A percentile compares a stretch with the other conserved stretches of the same genome.
Evolutionary conservation across 2,329 filamentous ascomycete species (phyloP).

Genomic region (Davidsoniella australis): DNA sequence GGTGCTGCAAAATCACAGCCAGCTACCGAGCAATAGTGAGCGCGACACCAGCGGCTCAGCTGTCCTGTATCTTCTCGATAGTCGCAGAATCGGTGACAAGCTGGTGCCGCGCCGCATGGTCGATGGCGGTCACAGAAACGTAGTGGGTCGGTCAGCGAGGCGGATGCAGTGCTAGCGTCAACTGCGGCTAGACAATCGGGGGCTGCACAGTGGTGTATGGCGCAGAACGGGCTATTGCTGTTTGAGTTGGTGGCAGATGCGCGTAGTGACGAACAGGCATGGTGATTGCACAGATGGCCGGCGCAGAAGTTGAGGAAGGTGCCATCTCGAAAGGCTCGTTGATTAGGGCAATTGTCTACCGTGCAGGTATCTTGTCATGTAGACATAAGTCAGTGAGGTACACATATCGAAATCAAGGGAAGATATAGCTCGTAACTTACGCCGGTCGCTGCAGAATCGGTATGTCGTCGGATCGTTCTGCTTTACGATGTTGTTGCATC

Average conservation of each 20-base stretch:
- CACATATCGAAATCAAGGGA: background rate
- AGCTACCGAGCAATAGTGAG: constrained; percentile 13
- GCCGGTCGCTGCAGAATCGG: constrained; percentile 14
- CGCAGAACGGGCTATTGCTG: constrained; percentile 11
- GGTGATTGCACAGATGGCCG: constrained; percentile 16
- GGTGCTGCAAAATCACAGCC: constrained; percentile 12
- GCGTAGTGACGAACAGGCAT: constrained; percentile 11
- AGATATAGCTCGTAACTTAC: constrained; percentile 10
- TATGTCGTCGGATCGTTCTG: constrained; percentile 14
- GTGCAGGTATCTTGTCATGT: constrained; percentile 15
- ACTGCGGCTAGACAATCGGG: constrained; percentile 13
- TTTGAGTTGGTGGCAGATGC: too few species aligned
- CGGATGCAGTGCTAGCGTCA: background rate
- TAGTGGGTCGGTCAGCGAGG: constrained; percentile 10
- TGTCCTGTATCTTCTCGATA: background rate
- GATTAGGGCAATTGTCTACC: constrained; percentile 12
- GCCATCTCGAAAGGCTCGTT: constrained; percentile 1
- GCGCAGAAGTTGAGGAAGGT: constrained; percentile 13
- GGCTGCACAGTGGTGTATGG: constrained; percentile 14
- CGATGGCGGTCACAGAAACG: constrained; percentile 17
- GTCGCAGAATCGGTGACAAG: constrained; percentile 14
- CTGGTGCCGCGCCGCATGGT: constrained; percentile 11
- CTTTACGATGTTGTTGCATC: constrained; percentile 15
- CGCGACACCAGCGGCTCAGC: constrained; percentile 10
- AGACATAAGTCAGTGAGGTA: background rate